Conservation (phyloP, 225 moss, liverwort and hornwort genomes). For the Straminergon stramineum region DNA sequence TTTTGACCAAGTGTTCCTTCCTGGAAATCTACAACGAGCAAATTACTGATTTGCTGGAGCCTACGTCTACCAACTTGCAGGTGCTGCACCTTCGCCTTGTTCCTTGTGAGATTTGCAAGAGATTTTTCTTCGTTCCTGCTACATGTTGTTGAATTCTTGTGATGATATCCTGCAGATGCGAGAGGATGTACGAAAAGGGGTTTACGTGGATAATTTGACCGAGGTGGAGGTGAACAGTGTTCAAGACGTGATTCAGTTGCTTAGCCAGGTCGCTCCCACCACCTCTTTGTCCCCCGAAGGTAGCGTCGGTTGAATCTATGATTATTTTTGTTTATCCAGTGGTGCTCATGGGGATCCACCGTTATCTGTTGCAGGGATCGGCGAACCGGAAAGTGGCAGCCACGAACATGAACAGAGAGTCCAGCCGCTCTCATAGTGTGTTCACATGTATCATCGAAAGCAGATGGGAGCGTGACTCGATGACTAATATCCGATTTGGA, state of each 20-base stretch:
- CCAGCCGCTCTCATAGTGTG: constrained; percentile 93
- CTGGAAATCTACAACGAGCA: constrained; percentile 58
- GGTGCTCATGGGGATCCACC: background rate
- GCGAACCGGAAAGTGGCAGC: constrained; percentile 86
- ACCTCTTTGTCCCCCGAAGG: background rate
- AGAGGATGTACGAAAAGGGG: constrained; percentile 87
- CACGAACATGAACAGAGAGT: constrained; percentile 98
- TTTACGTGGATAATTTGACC: constrained; percentile 87
- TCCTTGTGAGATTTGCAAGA: background rate
- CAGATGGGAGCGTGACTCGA: constrained; percentile 89
- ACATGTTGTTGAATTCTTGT: background rate
- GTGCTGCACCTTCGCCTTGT: background rate
- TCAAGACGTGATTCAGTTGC: constrained; percentile 84
- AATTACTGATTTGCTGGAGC: constrained; percentile 66
- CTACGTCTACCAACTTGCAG: constrained; percentile 46
- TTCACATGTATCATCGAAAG: constrained; percentile 97
- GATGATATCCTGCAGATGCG: constrained; percentile 50
- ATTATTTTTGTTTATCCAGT: background rate
- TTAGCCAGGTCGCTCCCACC: constrained; percentile 45
- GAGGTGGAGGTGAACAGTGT: constrained; percentile 90
- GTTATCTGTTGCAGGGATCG: constrained; percentile 48
- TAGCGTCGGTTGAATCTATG: background rate
- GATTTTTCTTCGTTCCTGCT: background rate
- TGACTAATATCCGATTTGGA: constrained; percentile 86
- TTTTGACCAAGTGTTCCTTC: constrained; percentile 46